A percentile compares a stretch with the other conserved stretches of the same genome.
These are phyloP conservation scores for Umbelopsis sp. DNA, from an alignment of 371 early-diverging fungal genomes.

Conservation along the genomic window DNA sequence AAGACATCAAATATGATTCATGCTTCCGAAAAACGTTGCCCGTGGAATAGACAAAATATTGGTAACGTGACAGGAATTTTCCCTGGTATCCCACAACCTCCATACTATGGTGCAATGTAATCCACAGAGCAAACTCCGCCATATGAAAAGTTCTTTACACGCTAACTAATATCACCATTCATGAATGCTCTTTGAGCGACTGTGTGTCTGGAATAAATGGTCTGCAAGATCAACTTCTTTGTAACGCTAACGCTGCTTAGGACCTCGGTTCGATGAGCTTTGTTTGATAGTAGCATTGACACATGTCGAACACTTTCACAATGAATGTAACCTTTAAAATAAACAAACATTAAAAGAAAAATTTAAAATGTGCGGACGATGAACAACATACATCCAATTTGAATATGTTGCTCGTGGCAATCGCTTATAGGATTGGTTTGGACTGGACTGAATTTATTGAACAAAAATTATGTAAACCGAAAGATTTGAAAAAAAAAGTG, in stretches of 20 bases:
- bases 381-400: neutral
- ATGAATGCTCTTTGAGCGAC: constrained; percentile 12
- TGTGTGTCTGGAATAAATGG: constrained; percentile 17
- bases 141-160: neutral
- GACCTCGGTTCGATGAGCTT: constrained; percentile 11
- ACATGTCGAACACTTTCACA: neutral
- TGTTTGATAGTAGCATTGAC: constrained; percentile 19
- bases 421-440: neutral
- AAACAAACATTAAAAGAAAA: neutral
- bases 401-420: too few species aligned
- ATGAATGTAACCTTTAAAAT: neutral
- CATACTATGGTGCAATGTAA: neutral
- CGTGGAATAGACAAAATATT: too few species aligned
- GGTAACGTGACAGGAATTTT: too few species aligned
- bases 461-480: neutral
- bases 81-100: neutral
- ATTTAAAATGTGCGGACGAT: neutral
- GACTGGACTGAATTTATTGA: neutral
- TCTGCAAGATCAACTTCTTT: constrained; percentile 13
- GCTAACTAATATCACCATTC: constrained; percentile 11
- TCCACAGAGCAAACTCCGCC: neutral
- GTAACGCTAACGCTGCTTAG: constrained; percentile 19
- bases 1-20: too few species aligned
- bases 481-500: too few species aligned
- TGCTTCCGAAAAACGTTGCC: too few species aligned